phyloP scores from a whole-genome alignment of 306 rosid species.

The Dicorynia guianensis region DNA sequence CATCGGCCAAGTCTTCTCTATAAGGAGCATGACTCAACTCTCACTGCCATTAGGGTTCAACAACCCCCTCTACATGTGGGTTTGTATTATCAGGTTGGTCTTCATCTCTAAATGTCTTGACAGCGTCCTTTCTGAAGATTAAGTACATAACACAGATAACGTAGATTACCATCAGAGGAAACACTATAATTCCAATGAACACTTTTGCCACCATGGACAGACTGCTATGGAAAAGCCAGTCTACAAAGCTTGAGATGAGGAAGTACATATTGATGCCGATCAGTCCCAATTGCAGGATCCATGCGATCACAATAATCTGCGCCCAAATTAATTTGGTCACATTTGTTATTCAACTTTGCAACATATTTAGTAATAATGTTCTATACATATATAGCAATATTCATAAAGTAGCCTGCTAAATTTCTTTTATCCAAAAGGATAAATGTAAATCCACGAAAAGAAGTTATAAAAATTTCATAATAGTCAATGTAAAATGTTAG shows the following conservation, averaged over 20 bases:
- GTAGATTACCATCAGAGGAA: constrained; percentile 78
- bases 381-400: no score
- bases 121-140: constrained; percentile 72
- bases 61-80: constrained; percentile 59
- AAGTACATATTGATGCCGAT: constrained; percentile 81
- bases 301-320: constrained; percentile 75
- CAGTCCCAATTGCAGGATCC: constrained; percentile 74
- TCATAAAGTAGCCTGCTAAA: no score
- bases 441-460: no score
- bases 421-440: constrained; percentile 17
- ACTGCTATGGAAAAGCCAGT: constrained; percentile 71
- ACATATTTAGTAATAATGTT: no score
- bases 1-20: constrained; percentile 71
- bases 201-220: constrained; percentile 73
- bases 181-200: constrained; percentile 73
- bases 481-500: no score
- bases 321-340: background rate
- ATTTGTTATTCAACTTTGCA: background rate
- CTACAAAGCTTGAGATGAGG: constrained; percentile 74
- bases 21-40: constrained; percentile 49
- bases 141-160: constrained; percentile 61
- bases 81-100: constrained; percentile 53
- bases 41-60: constrained; percentile 33
- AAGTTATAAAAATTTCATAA: no score
- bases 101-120: constrained; percentile 56